Percentiles rank a stretch among this genome's conserved stretches.
These are phyloP conservation scores for Paraglomus occultum DNA, from an alignment of 192 early-diverging fungal species.

Conservation along the genomic window DNA sequence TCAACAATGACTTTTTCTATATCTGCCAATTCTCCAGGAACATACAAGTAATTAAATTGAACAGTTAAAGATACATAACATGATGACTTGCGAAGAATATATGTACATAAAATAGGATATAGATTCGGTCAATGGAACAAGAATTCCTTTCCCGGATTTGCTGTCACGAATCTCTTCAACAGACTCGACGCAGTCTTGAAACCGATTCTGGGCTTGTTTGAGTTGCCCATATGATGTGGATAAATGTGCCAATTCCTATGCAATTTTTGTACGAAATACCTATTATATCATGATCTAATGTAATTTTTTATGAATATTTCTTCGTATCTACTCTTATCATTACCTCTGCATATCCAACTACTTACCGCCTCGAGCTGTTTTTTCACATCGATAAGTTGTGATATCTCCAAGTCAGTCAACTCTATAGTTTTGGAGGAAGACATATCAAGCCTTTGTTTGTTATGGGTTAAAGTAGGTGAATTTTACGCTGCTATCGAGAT, in stretches of 20 bases:
- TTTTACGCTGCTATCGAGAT: too few species aligned
- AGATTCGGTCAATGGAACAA: slow-evolving; percentile 78
- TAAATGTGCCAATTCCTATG: slow-evolving; percentile 81
- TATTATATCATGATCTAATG: not conserved
- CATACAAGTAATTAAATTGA: slow-evolving; percentile 73
- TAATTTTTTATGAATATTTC: slow-evolving; percentile 3
- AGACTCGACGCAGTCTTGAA: slow-evolving; percentile 79
- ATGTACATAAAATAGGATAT: slow-evolving; percentile 44
- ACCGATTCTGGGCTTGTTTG: slow-evolving; percentile 84
- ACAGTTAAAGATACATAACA: not conserved
- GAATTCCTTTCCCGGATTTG: slow-evolving; percentile 55
- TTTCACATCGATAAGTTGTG: slow-evolving; percentile 79
- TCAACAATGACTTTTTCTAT: slow-evolving; percentile 89
- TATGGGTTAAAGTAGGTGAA: too few species aligned
- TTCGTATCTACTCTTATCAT: not conserved
- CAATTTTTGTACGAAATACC: not conserved
- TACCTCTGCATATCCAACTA: too few species aligned
- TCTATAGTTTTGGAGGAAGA: too few species aligned
- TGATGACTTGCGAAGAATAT: not conserved
- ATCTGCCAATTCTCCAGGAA: slow-evolving; percentile 82
- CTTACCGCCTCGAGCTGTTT: slow-evolving; percentile 81
- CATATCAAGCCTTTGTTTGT: too few species aligned
- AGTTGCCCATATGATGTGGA: slow-evolving; percentile 82
- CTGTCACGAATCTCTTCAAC: slow-evolving; percentile 41
- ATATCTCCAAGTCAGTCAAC: slow-evolving; percentile 78